Base-by-base conservation (phyloP, 1,284 basidiomycete species). In the Stereum hirsutum region DNA sequence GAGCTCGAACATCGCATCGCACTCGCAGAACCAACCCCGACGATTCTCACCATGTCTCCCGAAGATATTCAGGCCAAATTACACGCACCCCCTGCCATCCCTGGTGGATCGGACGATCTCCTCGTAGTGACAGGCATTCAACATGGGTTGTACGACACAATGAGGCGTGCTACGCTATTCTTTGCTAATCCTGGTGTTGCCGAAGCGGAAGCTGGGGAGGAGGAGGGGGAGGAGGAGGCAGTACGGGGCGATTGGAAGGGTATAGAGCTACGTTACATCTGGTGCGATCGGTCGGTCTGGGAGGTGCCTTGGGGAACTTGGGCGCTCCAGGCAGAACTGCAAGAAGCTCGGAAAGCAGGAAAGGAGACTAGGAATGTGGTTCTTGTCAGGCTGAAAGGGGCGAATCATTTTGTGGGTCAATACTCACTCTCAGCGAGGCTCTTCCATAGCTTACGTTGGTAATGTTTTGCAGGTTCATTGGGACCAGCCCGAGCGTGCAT, bases 341-440 rank as follows among this genome's bases (percentile, higher is more conserved):
- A 46, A n/a, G 40, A 46, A 10, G 54, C 52, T 6, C 42, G 41
- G 36, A 42, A 39, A 26, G 24, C 8, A 10, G 48, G 46, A 20
- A 45, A 40, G 37, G 31, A 20, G 6, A 40, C 46, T 36, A 43
- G 54, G 37, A 28, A 26, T 5, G 34, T 54, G 15, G 34, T 32
- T 15, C 26, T 57, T 6, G 36, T 54, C 33, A 39, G 50, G 25
- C 30, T 55, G 27, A 31, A 39, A 14, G 42, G 48, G 1, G 55
- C 51, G 6, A 57, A 57, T 32, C 56, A 57, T 39, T 57, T 55
- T 24, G 55, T 57, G 41, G 37, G 47, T 45, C 12, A 19, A 12
- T 10, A 6, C 26, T 28, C 27, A n/a, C 25, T 26, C 23, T 41
- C 20, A 24, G 34, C 14, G 20, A 36, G 19, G 32, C 39, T 20